phyloP scores from a whole-genome alignment of 2,329 filamentous ascomycete genomes.

The Alternaria ethzedia region DNA sequence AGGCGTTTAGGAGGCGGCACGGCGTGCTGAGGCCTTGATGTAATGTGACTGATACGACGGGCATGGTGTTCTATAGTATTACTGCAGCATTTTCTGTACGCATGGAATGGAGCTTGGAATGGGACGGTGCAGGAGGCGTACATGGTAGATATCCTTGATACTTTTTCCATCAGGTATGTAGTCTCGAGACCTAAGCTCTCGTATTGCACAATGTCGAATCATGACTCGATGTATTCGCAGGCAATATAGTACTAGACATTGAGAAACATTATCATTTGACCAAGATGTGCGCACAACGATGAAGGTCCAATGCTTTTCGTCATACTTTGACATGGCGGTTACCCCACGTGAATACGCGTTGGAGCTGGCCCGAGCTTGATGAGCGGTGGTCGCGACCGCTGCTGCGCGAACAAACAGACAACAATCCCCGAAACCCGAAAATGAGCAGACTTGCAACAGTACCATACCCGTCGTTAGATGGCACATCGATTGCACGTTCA shows the following conservation, averaged over 20 bases:
- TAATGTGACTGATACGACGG: slow-evolving; percentile 2
- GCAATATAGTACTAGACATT: slow-evolving; percentile 10
- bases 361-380: slow-evolving; percentile 12
- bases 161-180: slow-evolving; percentile 8
- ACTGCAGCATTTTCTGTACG: slow-evolving; percentile 6
- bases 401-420: slow-evolving; percentile 1
- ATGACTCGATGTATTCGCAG: slow-evolving; percentile 1
- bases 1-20: slow-evolving; percentile 79
- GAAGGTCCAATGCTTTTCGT: neutral
- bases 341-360: slow-evolving; percentile 25
- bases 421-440: neutral
- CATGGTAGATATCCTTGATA: slow-evolving; percentile 21
- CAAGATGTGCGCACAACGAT: neutral
- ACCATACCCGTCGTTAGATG: neutral
- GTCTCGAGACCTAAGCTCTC: neutral
- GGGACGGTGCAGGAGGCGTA: slow-evolving; percentile 17
- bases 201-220: neutral
- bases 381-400: slow-evolving; percentile 11
- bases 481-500: neutral
- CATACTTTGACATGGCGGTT: neutral
- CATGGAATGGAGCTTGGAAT: slow-evolving; percentile 7
- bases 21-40: slow-evolving; percentile 37
- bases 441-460: neutral
- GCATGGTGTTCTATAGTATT: slow-evolving; percentile 6
- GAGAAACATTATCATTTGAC: neutral